phyloP scores from a whole-genome alignment of 2,329 filamentous ascomycete genomes.

The Cladosporium phlei region DNA sequence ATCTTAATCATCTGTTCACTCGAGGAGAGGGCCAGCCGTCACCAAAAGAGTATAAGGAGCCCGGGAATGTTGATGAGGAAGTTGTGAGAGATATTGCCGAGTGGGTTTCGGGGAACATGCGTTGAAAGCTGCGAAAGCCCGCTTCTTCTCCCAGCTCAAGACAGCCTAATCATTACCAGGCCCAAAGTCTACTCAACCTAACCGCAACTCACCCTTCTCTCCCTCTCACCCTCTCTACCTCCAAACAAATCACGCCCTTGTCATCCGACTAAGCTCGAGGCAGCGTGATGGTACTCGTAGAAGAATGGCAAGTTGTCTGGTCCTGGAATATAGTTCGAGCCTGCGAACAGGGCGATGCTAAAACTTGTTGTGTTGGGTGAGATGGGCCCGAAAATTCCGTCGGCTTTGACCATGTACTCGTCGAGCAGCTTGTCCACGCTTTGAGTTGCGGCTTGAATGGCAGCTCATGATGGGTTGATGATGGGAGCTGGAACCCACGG shows the following conservation, averaged over 20 bases:
- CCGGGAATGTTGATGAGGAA: neutral
- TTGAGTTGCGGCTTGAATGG: neutral
- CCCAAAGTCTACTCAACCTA: too few species aligned
- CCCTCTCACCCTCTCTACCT: too few species aligned
- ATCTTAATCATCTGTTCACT: neutral
- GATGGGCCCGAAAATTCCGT: neutral
- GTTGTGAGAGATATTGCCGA: neutral
- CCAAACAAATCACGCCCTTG: too few species aligned
- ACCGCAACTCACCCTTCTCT: too few species aligned
- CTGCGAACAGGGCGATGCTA: neutral
- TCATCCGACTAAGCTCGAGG: too few species aligned
- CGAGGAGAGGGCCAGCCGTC: neutral
- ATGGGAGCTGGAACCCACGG: neutral
- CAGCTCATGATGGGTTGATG: neutral
- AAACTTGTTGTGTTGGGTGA: conserved; percentile 1
- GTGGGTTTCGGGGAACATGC: neutral
- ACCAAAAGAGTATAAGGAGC: neutral
- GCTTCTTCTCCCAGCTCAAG: too few species aligned
- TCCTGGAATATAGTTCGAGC: neutral
- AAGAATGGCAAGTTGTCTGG: neutral
- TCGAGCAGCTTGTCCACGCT: neutral
- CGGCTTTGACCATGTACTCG: neutral
- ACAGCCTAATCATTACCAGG: too few species aligned
- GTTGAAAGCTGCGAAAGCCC: too few species aligned
- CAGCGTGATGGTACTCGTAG: conserved; percentile 1